These are phyloP conservation scores for Moricandia arvensis DNA, from an alignment of 345 rosid species.

Conservation along the genomic window DNA sequence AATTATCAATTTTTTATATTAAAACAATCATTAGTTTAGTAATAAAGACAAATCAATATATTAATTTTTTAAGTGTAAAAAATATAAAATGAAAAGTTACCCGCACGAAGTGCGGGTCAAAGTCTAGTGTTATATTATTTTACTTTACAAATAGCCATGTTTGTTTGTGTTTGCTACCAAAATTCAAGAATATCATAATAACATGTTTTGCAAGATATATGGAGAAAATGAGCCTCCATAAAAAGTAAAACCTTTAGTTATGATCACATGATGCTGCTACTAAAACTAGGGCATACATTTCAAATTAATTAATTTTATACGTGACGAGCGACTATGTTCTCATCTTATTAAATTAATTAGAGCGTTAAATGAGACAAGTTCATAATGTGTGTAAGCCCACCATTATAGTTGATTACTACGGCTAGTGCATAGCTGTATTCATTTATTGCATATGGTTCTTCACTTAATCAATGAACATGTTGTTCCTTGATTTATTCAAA, in stretches of 20 bases:
- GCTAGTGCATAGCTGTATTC: too few relatives aligned
- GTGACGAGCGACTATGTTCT: not conserved
- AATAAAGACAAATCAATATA: too few relatives aligned
- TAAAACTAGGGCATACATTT: conserved; percentile 2
- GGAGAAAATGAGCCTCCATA: not conserved
- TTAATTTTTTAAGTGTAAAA: too few relatives aligned
- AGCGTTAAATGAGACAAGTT: conserved; percentile 9
- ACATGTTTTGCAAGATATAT: not conserved
- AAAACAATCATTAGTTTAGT: too few relatives aligned
- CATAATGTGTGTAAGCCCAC: conserved; percentile 3
- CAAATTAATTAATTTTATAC: not conserved
- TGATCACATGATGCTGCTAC: not conserved
- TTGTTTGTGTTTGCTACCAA: not conserved
- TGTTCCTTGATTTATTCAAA: not conserved
- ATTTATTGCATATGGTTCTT: too few relatives aligned
- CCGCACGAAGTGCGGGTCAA: too few relatives aligned
- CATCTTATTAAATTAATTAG: not conserved
- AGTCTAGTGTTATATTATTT: too few relatives aligned
- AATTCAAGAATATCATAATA: not conserved
- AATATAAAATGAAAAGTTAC: too few relatives aligned
- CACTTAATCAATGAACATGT: not conserved
- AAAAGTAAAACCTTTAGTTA: too few relatives aligned
- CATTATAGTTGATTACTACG: too few relatives aligned
- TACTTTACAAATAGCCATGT: not conserved
- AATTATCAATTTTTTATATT: too few relatives aligned